phyloP scores from a whole-genome alignment of 805 yeast genomes.

The Soucietia sequanensis region DNA sequence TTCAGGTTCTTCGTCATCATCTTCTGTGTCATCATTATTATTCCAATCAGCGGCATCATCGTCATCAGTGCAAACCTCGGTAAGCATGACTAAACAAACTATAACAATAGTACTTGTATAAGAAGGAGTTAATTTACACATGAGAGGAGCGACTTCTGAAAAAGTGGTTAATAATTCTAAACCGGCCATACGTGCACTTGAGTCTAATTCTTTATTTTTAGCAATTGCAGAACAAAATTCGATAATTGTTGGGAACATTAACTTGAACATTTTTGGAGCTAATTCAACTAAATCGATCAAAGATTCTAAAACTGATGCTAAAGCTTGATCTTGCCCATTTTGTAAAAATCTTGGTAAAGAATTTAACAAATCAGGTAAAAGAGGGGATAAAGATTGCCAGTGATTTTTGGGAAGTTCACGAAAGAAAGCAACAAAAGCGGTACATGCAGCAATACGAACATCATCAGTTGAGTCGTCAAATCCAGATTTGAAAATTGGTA shows the following conservation, averaged over 20 bases:
- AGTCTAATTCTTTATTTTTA: slow-evolving; percentile 76
- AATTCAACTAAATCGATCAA: slow-evolving; percentile 86
- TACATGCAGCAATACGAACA: slow-evolving; percentile 87
- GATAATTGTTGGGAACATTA: slow-evolving; percentile 85
- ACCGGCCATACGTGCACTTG: slow-evolving; percentile 78
- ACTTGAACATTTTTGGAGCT: slow-evolving; percentile 92
- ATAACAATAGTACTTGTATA: slow-evolving; percentile 74
- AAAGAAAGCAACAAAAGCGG: slow-evolving; percentile 90
- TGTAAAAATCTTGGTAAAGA: slow-evolving; percentile 82
- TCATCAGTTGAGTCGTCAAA: slow-evolving; percentile 77
- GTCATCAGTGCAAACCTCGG: slow-evolving; percentile 87
- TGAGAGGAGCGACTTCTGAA: slow-evolving; percentile 88
- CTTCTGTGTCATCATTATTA: slow-evolving; percentile 75
- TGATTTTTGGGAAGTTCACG: slow-evolving; percentile 72
- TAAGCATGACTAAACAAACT: slow-evolving; percentile 77
- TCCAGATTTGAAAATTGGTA: slow-evolving; percentile 75
- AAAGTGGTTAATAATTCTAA: slow-evolving; percentile 87
- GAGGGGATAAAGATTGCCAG: slow-evolving; percentile 75
- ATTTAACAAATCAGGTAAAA: slow-evolving; percentile 81
- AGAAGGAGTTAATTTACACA: slow-evolving; percentile 80
- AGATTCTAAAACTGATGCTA: slow-evolving; percentile 85
- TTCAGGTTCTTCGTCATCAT: slow-evolving; percentile 77
- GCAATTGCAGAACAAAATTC: slow-evolving; percentile 83
- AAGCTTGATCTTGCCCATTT: slow-evolving; percentile 74
- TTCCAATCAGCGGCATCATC: slow-evolving; percentile 87